A percentile compares a stretch with the other conserved stretches of the same genome.
These are phyloP conservation scores for Podaxis sp. DNA, from an alignment of 768 basidiomycete species.

Conservation along the genomic window DNA sequence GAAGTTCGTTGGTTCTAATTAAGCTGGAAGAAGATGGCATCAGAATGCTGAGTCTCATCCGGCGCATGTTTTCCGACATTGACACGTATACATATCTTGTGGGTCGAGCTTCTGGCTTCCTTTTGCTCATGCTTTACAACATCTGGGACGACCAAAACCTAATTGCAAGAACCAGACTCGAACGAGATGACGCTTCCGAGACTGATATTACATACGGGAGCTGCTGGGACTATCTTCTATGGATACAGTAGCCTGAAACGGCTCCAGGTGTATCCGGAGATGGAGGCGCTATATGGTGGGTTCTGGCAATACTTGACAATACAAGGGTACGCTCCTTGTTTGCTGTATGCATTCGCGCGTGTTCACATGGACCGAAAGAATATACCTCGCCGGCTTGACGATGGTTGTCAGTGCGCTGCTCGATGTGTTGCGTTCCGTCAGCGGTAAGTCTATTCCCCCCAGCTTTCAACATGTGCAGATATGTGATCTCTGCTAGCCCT, in stretches of 20 bases:
- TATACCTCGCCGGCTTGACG: slow-evolving; percentile 30
- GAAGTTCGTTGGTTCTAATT: background rate
- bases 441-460: slow-evolving; percentile 18
- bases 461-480: background rate
- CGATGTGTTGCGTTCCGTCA: slow-evolving; percentile 27
- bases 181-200: background rate
- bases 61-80: background rate
- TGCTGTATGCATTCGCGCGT: background rate
- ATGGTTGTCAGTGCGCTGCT: slow-evolving; percentile 29
- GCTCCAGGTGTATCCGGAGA: slow-evolving; percentile 25
- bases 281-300: slow-evolving; percentile 51
- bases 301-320: slow-evolving; percentile 75
- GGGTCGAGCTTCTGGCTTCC: background rate
- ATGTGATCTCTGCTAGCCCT: slow-evolving; percentile 27
- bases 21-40: background rate
- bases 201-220: slow-evolving; percentile 24
- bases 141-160: background rate
- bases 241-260: slow-evolving; percentile 28
- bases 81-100: background rate
- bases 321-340: slow-evolving; percentile 48
- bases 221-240: slow-evolving; percentile 30
- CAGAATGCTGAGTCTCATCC: slow-evolving; percentile 1
- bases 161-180: too few species aligned
- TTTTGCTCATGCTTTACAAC: background rate
- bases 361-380: slow-evolving; percentile 20